phyloP scores from a whole-genome alignment of 1,284 basidiomycete genomes.

The Butyriboletus regius region DNA sequence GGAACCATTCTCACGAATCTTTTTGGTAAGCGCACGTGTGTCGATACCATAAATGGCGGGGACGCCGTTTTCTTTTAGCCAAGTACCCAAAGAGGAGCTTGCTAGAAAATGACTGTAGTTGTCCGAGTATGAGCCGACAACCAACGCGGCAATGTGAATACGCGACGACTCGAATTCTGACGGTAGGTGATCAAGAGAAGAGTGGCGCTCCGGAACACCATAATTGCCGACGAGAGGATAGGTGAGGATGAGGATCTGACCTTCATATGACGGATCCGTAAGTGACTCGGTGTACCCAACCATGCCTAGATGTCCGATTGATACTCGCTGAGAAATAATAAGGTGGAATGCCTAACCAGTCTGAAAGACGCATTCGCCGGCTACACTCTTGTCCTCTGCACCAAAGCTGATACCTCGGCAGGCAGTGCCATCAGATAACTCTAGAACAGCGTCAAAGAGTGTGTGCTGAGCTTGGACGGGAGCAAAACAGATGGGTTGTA shows the following conservation, averaged over 20 bases:
- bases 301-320: conserved; percentile 63
- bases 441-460: conserved; percentile 64
- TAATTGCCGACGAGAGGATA: conserved; percentile 98
- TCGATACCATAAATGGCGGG: conserved; percentile 96
- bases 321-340: conserved; percentile 9
- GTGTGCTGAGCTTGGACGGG: conserved; percentile 22
- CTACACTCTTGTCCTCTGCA: conserved; percentile 80
- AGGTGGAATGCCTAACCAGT: conserved; percentile 64
- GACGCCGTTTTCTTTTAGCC: conserved; percentile 92
- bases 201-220: conserved; percentile 80
- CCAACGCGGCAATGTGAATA: conserved; percentile 87
- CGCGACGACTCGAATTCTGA: conserved; percentile 86
- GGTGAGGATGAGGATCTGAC: conserved; percentile 94
- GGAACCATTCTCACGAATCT: conserved; percentile 87
- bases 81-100: conserved; percentile 76
- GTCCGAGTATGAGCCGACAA: conserved; percentile 90
- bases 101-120: conserved; percentile 96
- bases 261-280: conserved; percentile 97
- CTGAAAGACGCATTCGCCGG: conserved; percentile 99
- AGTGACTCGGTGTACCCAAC: conserved; percentile 98
- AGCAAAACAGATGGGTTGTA: conserved; percentile 49
- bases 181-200: conserved; percentile 57
- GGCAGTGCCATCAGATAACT: conserved; percentile 85
- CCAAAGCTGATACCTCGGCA: conserved; percentile 91
- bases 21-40: conserved; percentile 94